Conservation (phyloP, 139 green algal species). For the Micractinium conductrix region DNA sequence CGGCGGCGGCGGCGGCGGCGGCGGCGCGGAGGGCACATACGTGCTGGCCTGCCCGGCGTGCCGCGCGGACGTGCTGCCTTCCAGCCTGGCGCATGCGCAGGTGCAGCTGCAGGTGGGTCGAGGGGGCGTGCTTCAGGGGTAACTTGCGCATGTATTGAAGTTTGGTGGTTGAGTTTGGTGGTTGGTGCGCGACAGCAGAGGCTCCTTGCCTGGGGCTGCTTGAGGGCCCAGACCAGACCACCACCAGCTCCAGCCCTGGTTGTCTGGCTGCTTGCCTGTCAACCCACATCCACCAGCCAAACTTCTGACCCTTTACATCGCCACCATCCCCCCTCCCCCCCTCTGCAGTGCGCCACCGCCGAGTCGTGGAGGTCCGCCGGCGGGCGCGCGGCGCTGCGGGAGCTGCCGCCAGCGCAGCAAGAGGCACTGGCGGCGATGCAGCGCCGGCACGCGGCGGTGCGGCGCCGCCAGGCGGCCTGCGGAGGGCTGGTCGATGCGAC, state of each 20-base stretch:
- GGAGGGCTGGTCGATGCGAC: slow-evolving; percentile 12
- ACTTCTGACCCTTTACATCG: background rate
- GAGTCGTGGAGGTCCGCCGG: background rate
- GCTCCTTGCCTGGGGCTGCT: too few relatives aligned
- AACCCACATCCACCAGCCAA: too few relatives aligned
- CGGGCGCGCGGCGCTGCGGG: background rate
- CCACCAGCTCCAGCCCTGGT: too few relatives aligned
- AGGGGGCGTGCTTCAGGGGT: too few relatives aligned
- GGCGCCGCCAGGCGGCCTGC: slow-evolving; percentile 2
- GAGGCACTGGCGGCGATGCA: slow-evolving; percentile 18
- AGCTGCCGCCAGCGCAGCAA: slow-evolving; percentile 3
- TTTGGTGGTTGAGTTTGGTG: too few relatives aligned
- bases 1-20: background rate
- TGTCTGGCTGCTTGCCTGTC: too few relatives aligned
- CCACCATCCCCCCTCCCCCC: background rate
- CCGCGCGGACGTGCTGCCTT: background rate
- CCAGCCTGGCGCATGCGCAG: slow-evolving; percentile 14
- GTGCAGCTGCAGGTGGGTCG: background rate
- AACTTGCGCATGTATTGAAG: too few relatives aligned
- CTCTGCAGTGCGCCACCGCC: background rate
- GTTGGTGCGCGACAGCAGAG: too few relatives aligned
- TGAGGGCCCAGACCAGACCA: too few relatives aligned
- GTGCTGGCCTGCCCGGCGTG: slow-evolving; percentile 28
- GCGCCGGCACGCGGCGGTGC: slow-evolving; percentile 14
- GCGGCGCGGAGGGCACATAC: background rate